Conservation (phyloP, 1,139 yeast genomes). For the Saccharomyces hybrid region DNA sequence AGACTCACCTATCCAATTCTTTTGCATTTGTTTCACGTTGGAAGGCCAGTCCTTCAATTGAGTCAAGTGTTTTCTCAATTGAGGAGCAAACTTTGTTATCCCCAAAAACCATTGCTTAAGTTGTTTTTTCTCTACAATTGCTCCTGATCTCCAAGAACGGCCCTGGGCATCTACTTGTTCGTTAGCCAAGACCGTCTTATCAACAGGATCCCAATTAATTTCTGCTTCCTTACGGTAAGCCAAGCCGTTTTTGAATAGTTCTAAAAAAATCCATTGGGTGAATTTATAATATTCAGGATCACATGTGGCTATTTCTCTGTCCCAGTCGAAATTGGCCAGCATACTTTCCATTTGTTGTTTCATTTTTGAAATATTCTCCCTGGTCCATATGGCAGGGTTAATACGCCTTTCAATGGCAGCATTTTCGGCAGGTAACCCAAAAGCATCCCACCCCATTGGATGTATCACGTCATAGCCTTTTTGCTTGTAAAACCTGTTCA, state of each 20-base stretch:
- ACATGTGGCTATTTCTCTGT: conserved; percentile 80
- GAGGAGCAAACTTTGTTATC: conserved; percentile 72
- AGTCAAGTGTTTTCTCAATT: conserved; percentile 54
- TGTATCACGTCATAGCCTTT: conserved; percentile 74
- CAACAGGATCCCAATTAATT: conserved; percentile 97
- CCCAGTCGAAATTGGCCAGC: conserved; percentile 92
- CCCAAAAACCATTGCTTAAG: conserved; percentile 90
- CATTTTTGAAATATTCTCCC: conserved; percentile 69
- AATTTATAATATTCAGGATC: conserved; percentile 81
- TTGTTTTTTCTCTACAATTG: conserved; percentile 71
- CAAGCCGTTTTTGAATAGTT: conserved; percentile 63
- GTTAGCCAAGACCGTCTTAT: conserved; percentile 86
- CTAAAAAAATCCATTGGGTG: conserved; percentile 79
- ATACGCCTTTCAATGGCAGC: conserved; percentile 86
- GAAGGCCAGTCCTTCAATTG: conserved; percentile 71
- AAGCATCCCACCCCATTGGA: conserved; percentile 99
- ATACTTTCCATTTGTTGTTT: conserved; percentile 68
- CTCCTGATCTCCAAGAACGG: conserved; percentile 94
- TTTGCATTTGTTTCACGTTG: conserved; percentile 83
- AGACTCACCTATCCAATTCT: conserved; percentile 88
- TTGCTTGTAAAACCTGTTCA: conserved; percentile 70
- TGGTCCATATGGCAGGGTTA: conserved; percentile 80
- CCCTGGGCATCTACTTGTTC: conserved; percentile 93
- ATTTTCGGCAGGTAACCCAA: conserved; percentile 95
- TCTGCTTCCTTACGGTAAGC: conserved; percentile 83